A percentile compares a stretch with the other conserved stretches of the same genome.
phyloP scores from a whole-genome alignment of 139 green algal genomes.

The Chlorella vulgaris region DNA sequence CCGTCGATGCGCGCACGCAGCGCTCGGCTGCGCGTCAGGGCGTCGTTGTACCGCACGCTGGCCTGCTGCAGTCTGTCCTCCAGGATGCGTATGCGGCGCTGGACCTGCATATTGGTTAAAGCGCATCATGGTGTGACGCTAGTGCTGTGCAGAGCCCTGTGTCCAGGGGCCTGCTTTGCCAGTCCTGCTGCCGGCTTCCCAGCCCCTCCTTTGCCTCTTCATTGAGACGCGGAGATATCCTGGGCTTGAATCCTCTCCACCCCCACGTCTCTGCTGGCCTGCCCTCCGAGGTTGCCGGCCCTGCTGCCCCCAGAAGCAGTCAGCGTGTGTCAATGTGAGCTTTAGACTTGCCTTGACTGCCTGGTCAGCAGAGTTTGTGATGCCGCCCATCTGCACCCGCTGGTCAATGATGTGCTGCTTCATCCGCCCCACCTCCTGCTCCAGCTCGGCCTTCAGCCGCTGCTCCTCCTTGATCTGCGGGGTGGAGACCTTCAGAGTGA shows the following conservation, averaged over 20 bases:
- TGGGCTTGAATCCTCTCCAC: too few species aligned
- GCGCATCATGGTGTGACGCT: too few species aligned
- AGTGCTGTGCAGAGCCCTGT: too few species aligned
- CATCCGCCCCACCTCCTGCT: constrained; percentile 48
- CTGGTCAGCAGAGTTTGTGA: constrained; percentile 75
- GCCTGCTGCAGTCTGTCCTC: constrained; percentile 87
- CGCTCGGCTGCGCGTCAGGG: constrained; percentile 27
- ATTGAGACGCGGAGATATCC: too few species aligned
- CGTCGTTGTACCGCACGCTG: constrained; percentile 82
- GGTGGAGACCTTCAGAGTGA: not conserved
- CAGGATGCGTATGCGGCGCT: constrained; percentile 72
- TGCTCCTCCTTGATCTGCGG: constrained; percentile 47
- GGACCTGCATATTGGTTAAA: constrained; percentile 54
- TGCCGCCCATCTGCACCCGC: constrained; percentile 78
- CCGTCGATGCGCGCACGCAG: constrained; percentile 75
- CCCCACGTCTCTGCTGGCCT: too few species aligned
- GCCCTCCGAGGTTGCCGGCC: too few species aligned
- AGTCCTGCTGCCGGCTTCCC: too few species aligned
- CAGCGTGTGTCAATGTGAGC: too few species aligned
- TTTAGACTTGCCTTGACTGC: constrained; percentile 46
- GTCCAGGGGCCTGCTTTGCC: too few species aligned
- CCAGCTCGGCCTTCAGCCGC: constrained; percentile 52
- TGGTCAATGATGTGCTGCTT: constrained; percentile 48
- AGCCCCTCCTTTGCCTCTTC: too few species aligned
- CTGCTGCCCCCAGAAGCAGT: too few species aligned